These are phyloP conservation scores for Fusarium nodosum DNA, from an alignment of 2,329 filamentous ascomycete genomes.

Conservation along the genomic window DNA sequence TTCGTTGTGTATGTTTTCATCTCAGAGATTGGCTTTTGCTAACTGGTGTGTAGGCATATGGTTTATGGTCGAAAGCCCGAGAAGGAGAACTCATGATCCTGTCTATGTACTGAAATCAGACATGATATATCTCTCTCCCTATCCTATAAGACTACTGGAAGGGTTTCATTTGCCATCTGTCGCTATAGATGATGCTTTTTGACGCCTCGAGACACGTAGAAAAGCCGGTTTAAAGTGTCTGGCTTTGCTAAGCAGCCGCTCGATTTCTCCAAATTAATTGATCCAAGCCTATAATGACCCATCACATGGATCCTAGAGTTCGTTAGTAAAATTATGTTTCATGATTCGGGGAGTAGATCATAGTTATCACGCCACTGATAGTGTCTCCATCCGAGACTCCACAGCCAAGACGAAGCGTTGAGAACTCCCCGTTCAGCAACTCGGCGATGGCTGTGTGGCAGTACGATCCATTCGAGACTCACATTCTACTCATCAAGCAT, in stretches of 20 bases:
- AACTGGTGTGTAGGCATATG: constrained; percentile 13
- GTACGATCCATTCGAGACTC: too few species aligned
- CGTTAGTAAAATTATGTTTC: not conserved
- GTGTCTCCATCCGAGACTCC: constrained; percentile 9
- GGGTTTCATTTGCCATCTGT: not conserved
- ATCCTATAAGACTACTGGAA: not conserved
- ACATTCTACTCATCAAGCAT: not conserved
- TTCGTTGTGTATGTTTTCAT: constrained; percentile 3
- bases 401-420: constrained; percentile 3
- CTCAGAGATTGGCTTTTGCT: not conserved
- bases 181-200: not conserved
- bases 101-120: not conserved
- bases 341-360: constrained; percentile 39
- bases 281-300: not conserved
- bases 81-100: not conserved
- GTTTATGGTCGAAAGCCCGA: constrained; percentile 35
- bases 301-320: not conserved
- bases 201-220: not conserved
- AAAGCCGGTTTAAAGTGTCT: not conserved
- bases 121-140: not conserved
- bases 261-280: not conserved
- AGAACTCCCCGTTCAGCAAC: constrained; percentile 4
- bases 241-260: not conserved
- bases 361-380: constrained; percentile 15
- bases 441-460: not conserved